A percentile compares a stretch with the other conserved stretches of the same genome.
Conservation (phyloP, 768 basidiomycete genomes). For the Leccinum pellstonianum region DNA sequence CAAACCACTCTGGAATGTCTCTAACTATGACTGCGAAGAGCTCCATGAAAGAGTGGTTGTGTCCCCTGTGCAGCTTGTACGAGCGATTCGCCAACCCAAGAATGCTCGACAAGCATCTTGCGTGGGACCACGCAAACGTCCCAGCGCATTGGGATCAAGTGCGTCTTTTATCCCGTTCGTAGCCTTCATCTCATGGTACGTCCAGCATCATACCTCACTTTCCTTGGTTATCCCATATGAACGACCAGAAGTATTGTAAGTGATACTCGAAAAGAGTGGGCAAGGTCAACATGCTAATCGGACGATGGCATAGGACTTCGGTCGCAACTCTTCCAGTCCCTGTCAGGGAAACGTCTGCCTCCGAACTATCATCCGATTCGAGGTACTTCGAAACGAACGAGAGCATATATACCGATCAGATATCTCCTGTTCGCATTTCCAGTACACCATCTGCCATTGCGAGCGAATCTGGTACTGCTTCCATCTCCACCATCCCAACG, state of each 20-base stretch:
- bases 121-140: conserved; percentile 48
- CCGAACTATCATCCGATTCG: conserved; percentile 2
- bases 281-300: not conserved
- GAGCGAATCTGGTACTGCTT: conserved; percentile 7
- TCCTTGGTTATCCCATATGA: conserved; percentile 18
- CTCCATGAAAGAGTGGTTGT: conserved; percentile 40
- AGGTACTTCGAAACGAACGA: not conserved
- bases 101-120: conserved; percentile 49
- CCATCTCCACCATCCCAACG: conserved; percentile 5
- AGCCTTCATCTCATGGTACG: not conserved
- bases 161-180: conserved; percentile 3
- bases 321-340: conserved; percentile 3
- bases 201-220: conserved; percentile 18
- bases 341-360: conserved; percentile 6
- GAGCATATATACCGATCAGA: conserved; percentile 4
- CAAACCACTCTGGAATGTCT: conserved; percentile 13
- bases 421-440: conserved; percentile 7
- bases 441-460: conserved; percentile 11
- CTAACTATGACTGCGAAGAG: conserved; percentile 17
- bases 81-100: conserved; percentile 40
- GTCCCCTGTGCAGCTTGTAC: conserved; percentile 55
- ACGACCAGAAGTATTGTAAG: conserved; percentile 13
- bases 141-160: conserved; percentile 38
- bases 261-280: not conserved
- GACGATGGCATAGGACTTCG: conserved; percentile 1